These are phyloP conservation scores for Hyphopichia khmerensis DNA, from an alignment of 1,139 yeast genomes.

Conservation along the genomic window DNA sequence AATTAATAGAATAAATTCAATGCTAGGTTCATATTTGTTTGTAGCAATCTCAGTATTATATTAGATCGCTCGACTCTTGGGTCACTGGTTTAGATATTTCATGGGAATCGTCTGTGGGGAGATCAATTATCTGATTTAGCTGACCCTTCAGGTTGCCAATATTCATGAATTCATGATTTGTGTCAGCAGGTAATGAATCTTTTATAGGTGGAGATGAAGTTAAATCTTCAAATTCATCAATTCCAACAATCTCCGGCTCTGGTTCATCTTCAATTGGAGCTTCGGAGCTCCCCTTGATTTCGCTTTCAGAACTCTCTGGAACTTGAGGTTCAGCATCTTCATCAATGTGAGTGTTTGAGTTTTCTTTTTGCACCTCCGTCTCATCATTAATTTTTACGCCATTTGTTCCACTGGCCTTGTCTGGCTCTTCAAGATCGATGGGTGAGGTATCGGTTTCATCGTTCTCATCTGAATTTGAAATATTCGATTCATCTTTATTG, in stretches of 20 bases:
- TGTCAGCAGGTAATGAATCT: not conserved
- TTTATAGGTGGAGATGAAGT: constrained; percentile 11
- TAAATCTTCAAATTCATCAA: constrained; percentile 20
- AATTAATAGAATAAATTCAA: not conserved
- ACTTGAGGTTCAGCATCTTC: too few relatives aligned
- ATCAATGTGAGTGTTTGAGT: not conserved
- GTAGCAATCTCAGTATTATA: not conserved
- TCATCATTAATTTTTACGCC: not conserved
- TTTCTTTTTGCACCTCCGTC: not conserved
- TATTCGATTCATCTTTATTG: too few relatives aligned
- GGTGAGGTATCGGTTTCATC: not conserved
- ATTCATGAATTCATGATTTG: constrained; percentile 7
- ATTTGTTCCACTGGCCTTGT: not conserved
- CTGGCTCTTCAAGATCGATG: not conserved
- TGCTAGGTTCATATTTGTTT: too few relatives aligned
- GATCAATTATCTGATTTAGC: not conserved
- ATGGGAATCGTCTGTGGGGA: not conserved
- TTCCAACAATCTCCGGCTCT: constrained; percentile 5
- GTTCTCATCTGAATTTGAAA: too few relatives aligned
- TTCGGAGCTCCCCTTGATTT: too few relatives aligned
- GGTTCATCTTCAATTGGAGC: not conserved
- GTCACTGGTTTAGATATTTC: not conserved
- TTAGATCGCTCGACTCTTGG: not conserved
- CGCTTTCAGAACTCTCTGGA: too few relatives aligned
- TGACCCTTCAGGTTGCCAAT: not conserved